A percentile compares a stretch with the other conserved stretches of the same genome.
phyloP scores from a whole-genome alignment of 768 basidiomycete genomes.

The Phylloporus scabripes region DNA sequence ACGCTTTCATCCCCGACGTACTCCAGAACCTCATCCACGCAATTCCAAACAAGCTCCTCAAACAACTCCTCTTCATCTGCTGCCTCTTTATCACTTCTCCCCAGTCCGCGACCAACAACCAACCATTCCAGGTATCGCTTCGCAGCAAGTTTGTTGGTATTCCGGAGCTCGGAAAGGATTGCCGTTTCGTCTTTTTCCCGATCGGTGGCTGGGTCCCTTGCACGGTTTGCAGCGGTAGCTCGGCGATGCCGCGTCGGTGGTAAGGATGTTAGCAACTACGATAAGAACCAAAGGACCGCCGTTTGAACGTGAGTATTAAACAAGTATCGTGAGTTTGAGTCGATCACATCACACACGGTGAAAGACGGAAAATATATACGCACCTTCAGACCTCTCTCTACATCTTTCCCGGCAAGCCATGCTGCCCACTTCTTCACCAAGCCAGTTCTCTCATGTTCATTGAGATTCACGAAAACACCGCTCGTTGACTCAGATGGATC shows the following conservation, averaged over 20 bases:
- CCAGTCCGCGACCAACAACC: conserved; percentile 55
- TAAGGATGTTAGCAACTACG: conserved; percentile 20
- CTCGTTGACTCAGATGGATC: conserved; percentile 2
- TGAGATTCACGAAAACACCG: conserved; percentile 5
- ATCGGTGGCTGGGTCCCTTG: conserved; percentile 21
- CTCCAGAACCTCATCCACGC: conserved; percentile 46
- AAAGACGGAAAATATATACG: conserved; percentile 2
- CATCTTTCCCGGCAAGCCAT: conserved; percentile 70
- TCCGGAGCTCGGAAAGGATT: conserved; percentile 28
- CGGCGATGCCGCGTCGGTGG: conserved; percentile 17
- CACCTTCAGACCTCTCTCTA: conserved; percentile 69
- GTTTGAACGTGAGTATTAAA: neutral
- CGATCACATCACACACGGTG: neutral
- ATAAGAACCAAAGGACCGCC: neutral
- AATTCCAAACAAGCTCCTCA: conserved; percentile 53
- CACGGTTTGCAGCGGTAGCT: conserved; percentile 15
- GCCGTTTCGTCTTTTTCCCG: conserved; percentile 22
- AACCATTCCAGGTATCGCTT: conserved; percentile 76
- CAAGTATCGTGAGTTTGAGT: neutral
- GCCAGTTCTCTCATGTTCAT: conserved; percentile 41
- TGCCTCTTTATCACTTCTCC: conserved; percentile 21
- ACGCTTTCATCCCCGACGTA: conserved; percentile 47
- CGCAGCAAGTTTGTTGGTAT: conserved; percentile 40
- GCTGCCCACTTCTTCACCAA: conserved; percentile 71
- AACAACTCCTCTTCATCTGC: conserved; percentile 43